Conservation (phyloP, 163 green algal species). For the Chlorella variabilis region DNA sequence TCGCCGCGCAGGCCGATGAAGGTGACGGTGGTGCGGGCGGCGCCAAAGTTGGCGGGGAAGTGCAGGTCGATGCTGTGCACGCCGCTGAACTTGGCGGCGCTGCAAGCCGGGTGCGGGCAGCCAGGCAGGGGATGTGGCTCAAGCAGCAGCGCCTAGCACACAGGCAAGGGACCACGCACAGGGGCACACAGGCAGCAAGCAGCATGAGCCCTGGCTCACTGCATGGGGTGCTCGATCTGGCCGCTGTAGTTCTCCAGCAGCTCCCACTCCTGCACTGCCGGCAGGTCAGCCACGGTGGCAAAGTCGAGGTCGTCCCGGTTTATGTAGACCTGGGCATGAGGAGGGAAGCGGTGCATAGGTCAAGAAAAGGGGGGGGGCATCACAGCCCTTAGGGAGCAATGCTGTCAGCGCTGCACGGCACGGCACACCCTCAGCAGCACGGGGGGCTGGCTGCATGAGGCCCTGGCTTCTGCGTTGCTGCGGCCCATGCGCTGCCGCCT, state of each 20-base stretch:
- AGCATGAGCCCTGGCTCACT: slow-evolving; percentile 45
- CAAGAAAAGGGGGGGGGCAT: too few relatives aligned
- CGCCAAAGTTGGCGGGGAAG: slow-evolving; percentile 77
- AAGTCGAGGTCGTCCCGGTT: slow-evolving; percentile 94
- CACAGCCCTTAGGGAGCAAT: too few relatives aligned
- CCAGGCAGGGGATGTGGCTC: too few relatives aligned
- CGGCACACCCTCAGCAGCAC: not conserved
- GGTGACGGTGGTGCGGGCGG: slow-evolving; percentile 72
- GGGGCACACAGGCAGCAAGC: not conserved
- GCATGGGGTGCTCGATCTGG: slow-evolving; percentile 89
- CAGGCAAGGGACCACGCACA: too few relatives aligned
- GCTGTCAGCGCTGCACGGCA: not conserved
- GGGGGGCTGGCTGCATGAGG: too few relatives aligned
- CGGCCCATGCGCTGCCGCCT: too few relatives aligned
- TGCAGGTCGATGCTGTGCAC: slow-evolving; percentile 86
- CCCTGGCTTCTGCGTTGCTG: too few relatives aligned
- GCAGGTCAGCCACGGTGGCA: slow-evolving; percentile 56
- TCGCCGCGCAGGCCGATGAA: slow-evolving; percentile 94
- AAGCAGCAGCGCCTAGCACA: too few relatives aligned
- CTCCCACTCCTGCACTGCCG: slow-evolving; percentile 84
- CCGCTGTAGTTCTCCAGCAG: slow-evolving; percentile 75
- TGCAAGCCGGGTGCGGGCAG: slow-evolving; percentile 41
- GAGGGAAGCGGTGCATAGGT: too few relatives aligned
- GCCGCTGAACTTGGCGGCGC: slow-evolving; percentile 86
- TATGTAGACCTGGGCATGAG: slow-evolving; percentile 62